Evolutionary conservation across 495 filamentous ascomycete species (phyloP).

Genomic region (Xylaria telfairii): DNA sequence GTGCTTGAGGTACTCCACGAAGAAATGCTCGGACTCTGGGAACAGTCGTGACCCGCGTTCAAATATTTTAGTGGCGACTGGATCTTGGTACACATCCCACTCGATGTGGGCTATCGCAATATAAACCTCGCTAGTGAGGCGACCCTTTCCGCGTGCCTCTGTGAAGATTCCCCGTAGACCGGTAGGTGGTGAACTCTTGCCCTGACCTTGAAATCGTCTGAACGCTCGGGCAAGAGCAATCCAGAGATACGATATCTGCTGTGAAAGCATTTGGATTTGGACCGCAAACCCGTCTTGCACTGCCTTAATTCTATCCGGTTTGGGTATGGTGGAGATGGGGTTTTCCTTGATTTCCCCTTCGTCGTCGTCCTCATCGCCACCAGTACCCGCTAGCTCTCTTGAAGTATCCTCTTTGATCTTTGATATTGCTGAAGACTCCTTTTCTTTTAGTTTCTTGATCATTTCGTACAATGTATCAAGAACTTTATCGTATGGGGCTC

Average conservation of each 20-base stretch:
- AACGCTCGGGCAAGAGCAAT: constrained; percentile 92
- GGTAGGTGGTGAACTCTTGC: constrained; percentile 69
- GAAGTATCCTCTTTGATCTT: constrained; percentile 67
- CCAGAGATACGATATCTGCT: constrained; percentile 88
- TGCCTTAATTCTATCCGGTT: constrained; percentile 70
- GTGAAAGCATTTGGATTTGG: constrained; percentile 74
- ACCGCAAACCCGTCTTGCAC: constrained; percentile 72
- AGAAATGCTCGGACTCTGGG: constrained; percentile 88
- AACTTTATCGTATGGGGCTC: constrained; percentile 81
- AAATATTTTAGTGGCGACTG: constrained; percentile 89
- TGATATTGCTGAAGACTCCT: constrained; percentile 72
- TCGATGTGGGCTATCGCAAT: constrained; percentile 90
- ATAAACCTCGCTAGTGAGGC: constrained; percentile 91
- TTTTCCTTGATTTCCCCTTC: constrained; percentile 63
- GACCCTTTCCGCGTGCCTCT: constrained; percentile 83
- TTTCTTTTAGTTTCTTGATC: constrained; percentile 72
- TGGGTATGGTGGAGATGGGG: constrained; percentile 59
- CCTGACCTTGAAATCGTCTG: constrained; percentile 93
- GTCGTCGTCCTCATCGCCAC: constrained; percentile 69
- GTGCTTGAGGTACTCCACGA: constrained; percentile 93
- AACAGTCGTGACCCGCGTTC: constrained; percentile 92
- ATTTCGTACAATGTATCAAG: constrained; percentile 85
- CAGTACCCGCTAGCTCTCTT: constrained; percentile 42
- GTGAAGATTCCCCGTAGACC: constrained; percentile 86
- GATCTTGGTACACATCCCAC: constrained; percentile 93